phyloP scores from a whole-genome alignment of 2,329 filamentous ascomycete genomes.

The Magnaporthiopsis rhizophila region DNA sequence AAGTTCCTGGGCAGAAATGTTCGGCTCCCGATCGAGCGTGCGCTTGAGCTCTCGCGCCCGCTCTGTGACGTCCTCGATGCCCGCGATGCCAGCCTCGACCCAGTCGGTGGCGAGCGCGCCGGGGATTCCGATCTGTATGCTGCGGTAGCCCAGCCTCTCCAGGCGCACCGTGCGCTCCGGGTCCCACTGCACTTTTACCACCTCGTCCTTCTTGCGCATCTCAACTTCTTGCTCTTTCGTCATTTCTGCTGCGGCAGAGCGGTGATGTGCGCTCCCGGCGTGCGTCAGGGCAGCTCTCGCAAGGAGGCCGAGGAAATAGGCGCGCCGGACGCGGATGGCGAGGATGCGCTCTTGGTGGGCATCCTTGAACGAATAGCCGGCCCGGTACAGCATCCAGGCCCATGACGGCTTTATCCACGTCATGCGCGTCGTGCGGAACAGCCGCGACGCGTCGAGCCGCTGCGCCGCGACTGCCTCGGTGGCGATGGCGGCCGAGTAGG shows the following conservation, averaged over 20 bases:
- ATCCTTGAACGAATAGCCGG: conserved; percentile 52
- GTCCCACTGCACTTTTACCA: conserved; percentile 56
- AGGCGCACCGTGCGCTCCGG: conserved; percentile 45
- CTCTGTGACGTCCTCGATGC: conserved; percentile 51
- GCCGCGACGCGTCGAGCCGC: conserved; percentile 41
- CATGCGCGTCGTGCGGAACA: conserved; percentile 48
- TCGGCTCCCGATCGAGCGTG: conserved; percentile 31
- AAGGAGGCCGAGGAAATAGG: conserved; percentile 40
- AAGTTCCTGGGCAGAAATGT: conserved; percentile 27
- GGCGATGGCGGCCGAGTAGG: conserved; percentile 47
- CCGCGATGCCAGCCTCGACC: conserved; percentile 42
- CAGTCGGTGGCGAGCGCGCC: conserved; percentile 34
- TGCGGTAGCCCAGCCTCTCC: conserved; percentile 38
- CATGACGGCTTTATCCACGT: conserved; percentile 60
- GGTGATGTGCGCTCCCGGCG: neutral
- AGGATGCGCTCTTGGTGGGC: conserved; percentile 45
- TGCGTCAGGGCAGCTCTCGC: conserved; percentile 26
- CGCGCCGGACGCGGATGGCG: conserved; percentile 45
- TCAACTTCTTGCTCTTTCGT: neutral
- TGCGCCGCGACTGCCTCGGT: conserved; percentile 41
- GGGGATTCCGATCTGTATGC: conserved; percentile 55
- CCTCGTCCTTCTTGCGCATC: conserved; percentile 15
- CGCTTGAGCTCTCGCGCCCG: conserved; percentile 39
- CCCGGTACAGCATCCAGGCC: conserved; percentile 57
- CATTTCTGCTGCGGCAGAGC: neutral